Base-by-base conservation (phyloP, 1,139 yeast species). In the Kazachstania sp. region DNA sequence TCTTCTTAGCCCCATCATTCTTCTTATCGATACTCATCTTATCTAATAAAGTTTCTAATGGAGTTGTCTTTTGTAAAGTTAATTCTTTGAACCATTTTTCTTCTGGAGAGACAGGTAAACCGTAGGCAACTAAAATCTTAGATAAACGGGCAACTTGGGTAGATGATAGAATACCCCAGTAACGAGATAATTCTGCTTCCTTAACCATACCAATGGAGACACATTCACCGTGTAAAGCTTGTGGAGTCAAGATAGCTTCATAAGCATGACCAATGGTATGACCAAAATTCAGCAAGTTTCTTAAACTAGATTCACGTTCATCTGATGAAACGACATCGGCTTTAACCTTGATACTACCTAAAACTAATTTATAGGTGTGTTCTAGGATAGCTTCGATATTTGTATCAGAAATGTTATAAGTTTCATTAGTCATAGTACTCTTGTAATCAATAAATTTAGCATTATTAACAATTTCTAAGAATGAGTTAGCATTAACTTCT, bases 261-360 rank as follows among this genome's bases (percentile, higher is more conserved):
- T 85, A 88, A 26, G 99, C 99, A 66, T 92, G 99, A 41, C 98
- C 99, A 59, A 92, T 90, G 35, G 97, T 81, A 67, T 92, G 99
- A 30, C 99, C 99, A 64, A 92, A 94, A 68, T 92, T 92, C 53
- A 92, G 75, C 57, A 92, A 72, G 67, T 92, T 92, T 70, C 99
- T 78, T 57, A 92, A 75, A 2, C 97, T 95, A 46, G 95, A 87
- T 67, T 94, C 98, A 61, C 95, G 84, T 69, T 94, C 99, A 68
- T 94, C 99, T 15, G 82, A 75, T 4, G 95, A 79, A 15, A 94
- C 99, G 46, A 94, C 98, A 52, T 81, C 83, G 3, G 98, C 97
- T 67, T 94, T 94, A 44, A 92, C 97, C 54, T 74, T 76, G 45
- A 88, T 87, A 15, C 96, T 86, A 49, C 87, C 97, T 54, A 80